Conservation (phyloP, 441 rosid genomes). For the Corymbia calophylla region DNA sequence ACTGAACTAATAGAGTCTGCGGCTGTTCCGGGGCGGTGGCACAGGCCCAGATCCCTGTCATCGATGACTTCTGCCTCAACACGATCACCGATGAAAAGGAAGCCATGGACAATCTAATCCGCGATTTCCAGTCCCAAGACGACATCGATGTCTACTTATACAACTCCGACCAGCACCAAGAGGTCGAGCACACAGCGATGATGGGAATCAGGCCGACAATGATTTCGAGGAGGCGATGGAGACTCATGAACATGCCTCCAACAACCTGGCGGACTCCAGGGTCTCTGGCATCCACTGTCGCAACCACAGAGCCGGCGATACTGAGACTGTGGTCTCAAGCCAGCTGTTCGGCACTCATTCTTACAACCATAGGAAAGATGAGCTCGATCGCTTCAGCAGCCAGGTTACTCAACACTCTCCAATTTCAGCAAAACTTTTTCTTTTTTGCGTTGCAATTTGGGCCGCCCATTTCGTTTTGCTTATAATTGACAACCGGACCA, state of each 20-base stretch:
- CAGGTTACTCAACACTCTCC: not conserved
- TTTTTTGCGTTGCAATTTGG: not conserved
- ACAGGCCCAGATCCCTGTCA: not conserved
- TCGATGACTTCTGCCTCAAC: accelerated
- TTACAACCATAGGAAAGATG: not conserved
- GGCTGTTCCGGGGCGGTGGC: not conserved
- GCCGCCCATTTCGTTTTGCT: not conserved
- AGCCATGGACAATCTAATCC: accelerated
- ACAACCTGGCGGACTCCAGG: not conserved
- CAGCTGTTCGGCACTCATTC: not conserved
- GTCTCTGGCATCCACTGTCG: not conserved
- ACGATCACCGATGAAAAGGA: accelerated
- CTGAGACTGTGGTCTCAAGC: not conserved
- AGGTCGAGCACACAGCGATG: not conserved
- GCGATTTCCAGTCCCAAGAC: accelerated
- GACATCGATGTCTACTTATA: no score
- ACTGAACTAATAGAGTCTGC: not conserved
- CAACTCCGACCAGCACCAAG: not conserved
- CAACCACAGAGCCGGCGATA: not conserved
- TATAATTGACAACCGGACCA: not conserved
- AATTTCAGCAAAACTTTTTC: not conserved
- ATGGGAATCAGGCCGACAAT: not conserved
- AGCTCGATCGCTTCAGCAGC: not conserved
- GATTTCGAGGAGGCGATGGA: not conserved
- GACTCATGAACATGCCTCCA: not conserved